These are phyloP conservation scores for Pseudoturritis turrita DNA, from an alignment of 345 rosid species.

Conservation along the genomic window DNA sequence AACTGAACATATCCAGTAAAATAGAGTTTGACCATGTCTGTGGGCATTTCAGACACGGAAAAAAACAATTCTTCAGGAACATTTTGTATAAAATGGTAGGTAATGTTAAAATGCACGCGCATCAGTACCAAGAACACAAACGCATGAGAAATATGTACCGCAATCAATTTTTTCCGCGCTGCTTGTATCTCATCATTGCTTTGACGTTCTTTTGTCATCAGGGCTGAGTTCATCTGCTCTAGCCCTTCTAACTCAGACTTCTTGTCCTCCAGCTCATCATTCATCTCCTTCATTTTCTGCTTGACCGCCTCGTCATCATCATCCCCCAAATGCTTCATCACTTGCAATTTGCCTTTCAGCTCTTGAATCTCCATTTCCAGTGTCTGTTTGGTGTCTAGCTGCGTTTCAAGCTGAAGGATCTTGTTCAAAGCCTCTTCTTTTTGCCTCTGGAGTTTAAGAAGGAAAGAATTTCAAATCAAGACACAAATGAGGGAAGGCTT, in stretches of 20 bases:
- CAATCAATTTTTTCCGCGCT: slow-evolving; percentile 35
- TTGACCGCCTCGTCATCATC: slow-evolving; percentile 72
- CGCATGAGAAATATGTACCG: slow-evolving; percentile 24
- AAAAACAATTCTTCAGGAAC: neutral
- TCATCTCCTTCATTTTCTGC: slow-evolving; percentile 71
- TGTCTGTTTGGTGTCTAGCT: slow-evolving; percentile 78
- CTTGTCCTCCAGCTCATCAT: slow-evolving; percentile 53
- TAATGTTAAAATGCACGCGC: neutral
- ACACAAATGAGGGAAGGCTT: neutral
- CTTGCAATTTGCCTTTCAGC: slow-evolving; percentile 71
- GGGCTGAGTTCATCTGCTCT: slow-evolving; percentile 24
- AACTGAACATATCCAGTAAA: neutral
- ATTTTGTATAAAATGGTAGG: neutral
- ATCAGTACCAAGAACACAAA: neutral
- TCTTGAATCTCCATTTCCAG: slow-evolving; percentile 89
- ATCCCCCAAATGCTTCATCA: slow-evolving; percentile 81
- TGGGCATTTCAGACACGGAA: neutral
- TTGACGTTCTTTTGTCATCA: slow-evolving; percentile 41
- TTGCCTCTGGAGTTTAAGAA: slow-evolving; percentile 56
- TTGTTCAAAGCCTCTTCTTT: slow-evolving; percentile 62
- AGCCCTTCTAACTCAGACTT: slow-evolving; percentile 37
- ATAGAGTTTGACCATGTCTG: neutral
- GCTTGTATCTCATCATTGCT: slow-evolving; percentile 43
- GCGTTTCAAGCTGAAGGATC: slow-evolving; percentile 64
- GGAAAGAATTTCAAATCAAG: neutral